Conservation (phyloP, 768 basidiomycete species). For the Lentinus tigrinus region DNA sequence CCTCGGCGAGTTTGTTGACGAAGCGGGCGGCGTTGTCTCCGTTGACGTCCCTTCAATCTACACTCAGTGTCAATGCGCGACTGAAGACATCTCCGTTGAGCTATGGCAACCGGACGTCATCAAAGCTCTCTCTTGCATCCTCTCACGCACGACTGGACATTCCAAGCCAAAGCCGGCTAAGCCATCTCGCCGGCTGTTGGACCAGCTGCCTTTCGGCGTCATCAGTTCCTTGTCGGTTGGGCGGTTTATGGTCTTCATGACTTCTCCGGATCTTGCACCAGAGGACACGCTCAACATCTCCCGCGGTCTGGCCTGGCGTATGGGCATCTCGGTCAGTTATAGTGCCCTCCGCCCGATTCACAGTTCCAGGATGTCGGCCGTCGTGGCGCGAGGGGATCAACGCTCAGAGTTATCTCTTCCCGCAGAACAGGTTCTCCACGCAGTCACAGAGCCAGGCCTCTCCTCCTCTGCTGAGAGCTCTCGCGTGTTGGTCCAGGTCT, state of each 20-base stretch:
- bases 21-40: slow-evolving; percentile 38
- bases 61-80: slow-evolving; percentile 45
- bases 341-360: slow-evolving; percentile 43
- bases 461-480: slow-evolving; percentile 25
- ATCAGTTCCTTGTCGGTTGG: slow-evolving; percentile 56
- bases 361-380: slow-evolving; percentile 23
- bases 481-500: slow-evolving; percentile 43
- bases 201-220: slow-evolving; percentile 54
- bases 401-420: slow-evolving; percentile 58
- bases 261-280: slow-evolving; percentile 81
- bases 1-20: slow-evolving; percentile 51
- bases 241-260: slow-evolving; percentile 64
- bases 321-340: slow-evolving; percentile 53
- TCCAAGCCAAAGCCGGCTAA: background rate
- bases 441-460: slow-evolving; percentile 39
- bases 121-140: slow-evolving; percentile 49
- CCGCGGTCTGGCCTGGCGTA: slow-evolving; percentile 64
- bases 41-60: slow-evolving; percentile 44
- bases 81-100: slow-evolving; percentile 63
- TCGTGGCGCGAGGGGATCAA: slow-evolving; percentile 38
- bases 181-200: slow-evolving; percentile 28
- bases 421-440: slow-evolving; percentile 48
- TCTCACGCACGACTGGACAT: slow-evolving; percentile 21
- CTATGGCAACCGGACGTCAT: slow-evolving; percentile 66
- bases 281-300: slow-evolving; percentile 61